Conservation (phyloP, 2,329 filamentous ascomycete species). For the Colletotrichum sidae region DNA sequence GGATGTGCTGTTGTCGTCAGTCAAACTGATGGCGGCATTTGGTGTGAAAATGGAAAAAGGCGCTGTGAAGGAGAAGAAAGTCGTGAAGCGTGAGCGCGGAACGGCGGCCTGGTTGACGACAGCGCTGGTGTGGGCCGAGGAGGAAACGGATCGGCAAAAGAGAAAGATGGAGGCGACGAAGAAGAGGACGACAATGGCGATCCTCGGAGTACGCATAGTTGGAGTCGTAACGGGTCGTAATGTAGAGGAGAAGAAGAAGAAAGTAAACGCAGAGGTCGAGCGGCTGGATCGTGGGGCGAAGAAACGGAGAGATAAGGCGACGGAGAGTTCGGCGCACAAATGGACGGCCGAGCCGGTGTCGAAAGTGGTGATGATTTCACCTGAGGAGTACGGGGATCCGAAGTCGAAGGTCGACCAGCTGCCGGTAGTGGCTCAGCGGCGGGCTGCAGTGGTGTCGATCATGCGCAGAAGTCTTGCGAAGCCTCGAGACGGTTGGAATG, state of each 20-base stretch:
- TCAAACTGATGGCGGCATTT: conserved; percentile 94
- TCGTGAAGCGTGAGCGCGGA: conserved; percentile 59
- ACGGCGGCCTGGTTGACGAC: conserved; percentile 37
- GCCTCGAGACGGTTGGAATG: background rate
- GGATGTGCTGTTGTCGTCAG: conserved; percentile 97
- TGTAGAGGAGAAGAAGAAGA: background rate
- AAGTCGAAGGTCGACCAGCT: conserved; percentile 21
- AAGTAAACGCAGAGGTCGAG: conserved; percentile 9
- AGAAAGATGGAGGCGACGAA: conserved; percentile 65
- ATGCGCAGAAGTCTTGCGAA: conserved; percentile 33
- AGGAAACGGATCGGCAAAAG: conserved; percentile 63
- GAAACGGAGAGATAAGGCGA: background rate
- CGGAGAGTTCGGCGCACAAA: conserved; percentile 10
- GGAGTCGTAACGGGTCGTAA: conserved; percentile 28
- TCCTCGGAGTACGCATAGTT: conserved; percentile 66
- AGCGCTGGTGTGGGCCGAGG: conserved; percentile 44
- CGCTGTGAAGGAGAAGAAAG: conserved; percentile 77
- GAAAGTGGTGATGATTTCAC: conserved; percentile 10
- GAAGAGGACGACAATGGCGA: conserved; percentile 66
- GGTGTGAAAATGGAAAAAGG: conserved; percentile 93
- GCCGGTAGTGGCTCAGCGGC: conserved; percentile 35
- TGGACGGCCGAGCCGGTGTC: conserved; percentile 13
- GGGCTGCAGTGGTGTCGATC: conserved; percentile 18
- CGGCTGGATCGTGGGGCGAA: conserved; percentile 10
- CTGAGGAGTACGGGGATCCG: background rate